These are phyloP conservation scores for Hanseniaspora meyeri DNA, from an alignment of 805 yeast genomes.

Conservation along the genomic window DNA sequence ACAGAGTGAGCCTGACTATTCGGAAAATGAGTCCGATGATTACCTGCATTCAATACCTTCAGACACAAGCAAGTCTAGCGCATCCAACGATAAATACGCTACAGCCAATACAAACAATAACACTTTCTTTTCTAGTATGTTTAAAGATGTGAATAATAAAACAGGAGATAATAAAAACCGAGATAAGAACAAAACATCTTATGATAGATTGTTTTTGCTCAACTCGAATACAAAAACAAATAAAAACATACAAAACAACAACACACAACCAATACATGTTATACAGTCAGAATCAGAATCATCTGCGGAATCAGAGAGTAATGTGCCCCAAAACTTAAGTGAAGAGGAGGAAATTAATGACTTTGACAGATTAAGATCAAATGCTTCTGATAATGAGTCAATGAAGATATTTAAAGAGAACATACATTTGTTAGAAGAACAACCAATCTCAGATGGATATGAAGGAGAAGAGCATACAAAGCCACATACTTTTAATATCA, in stretches of 20 bases:
- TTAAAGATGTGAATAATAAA: background rate
- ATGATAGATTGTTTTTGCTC: background rate
- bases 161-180: background rate
- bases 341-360: background rate
- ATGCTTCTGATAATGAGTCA: slow-evolving; percentile 5
- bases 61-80: background rate
- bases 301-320: background rate
- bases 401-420: slow-evolving; percentile 11
- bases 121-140: slow-evolving; percentile 8
- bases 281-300: slow-evolving; percentile 5
- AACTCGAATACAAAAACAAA: background rate
- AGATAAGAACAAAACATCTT: background rate
- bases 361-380: background rate
- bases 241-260: background rate
- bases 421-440: slow-evolving; percentile 11
- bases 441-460: background rate
- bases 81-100: background rate
- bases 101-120: background rate
- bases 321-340: background rate
- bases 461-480: background rate
- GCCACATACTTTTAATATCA: slow-evolving; percentile 30
- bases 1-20: slow-evolving; percentile 11
- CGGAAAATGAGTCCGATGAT: background rate
- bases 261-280: background rate
- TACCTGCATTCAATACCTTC: background rate